Conservation (phyloP, 2,329 filamentous ascomycete genomes). For the Botrytis pseudocinerea region DNA sequence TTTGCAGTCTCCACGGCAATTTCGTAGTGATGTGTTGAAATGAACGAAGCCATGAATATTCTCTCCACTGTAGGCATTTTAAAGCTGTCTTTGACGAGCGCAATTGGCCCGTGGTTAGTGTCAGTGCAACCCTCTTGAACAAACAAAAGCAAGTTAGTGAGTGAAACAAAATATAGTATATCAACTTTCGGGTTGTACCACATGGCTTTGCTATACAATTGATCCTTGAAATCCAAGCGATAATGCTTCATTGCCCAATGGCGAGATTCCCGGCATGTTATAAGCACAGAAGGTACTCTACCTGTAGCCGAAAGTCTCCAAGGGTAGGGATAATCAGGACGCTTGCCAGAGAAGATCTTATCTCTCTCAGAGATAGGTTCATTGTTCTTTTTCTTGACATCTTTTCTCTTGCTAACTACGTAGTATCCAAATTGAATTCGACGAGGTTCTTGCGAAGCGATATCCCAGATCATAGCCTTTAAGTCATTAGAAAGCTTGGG, state of each 20-base stretch:
- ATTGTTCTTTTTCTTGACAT: too few relatives aligned
- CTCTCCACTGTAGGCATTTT: not conserved
- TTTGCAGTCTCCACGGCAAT: too few relatives aligned
- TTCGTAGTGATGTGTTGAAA: accelerated
- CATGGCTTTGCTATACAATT: not conserved
- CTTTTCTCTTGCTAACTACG: accelerated
- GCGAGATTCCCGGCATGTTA: slow-evolving; percentile 3
- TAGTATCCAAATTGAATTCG: not conserved
- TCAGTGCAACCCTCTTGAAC: not conserved
- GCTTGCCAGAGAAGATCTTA: not conserved
- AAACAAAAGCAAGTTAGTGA: not conserved
- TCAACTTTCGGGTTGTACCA: not conserved
- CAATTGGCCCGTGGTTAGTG: too few relatives aligned
- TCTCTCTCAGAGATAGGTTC: not conserved
- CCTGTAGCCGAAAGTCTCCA: not conserved
- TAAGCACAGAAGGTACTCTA: not conserved
- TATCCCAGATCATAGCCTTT: not conserved
- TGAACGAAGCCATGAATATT: not conserved
- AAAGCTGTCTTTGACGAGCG: not conserved
- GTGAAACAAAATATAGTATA: not conserved
- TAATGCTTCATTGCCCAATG: slow-evolving; percentile 10
- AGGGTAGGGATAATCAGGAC: too few relatives aligned
- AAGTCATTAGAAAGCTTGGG: not conserved
- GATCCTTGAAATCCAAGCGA: not conserved
- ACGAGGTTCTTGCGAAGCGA: not conserved